Evolutionary conservation across 805 yeast species (phyloP).

Genomic region (Saccharomycopsis fermentans): DNA sequence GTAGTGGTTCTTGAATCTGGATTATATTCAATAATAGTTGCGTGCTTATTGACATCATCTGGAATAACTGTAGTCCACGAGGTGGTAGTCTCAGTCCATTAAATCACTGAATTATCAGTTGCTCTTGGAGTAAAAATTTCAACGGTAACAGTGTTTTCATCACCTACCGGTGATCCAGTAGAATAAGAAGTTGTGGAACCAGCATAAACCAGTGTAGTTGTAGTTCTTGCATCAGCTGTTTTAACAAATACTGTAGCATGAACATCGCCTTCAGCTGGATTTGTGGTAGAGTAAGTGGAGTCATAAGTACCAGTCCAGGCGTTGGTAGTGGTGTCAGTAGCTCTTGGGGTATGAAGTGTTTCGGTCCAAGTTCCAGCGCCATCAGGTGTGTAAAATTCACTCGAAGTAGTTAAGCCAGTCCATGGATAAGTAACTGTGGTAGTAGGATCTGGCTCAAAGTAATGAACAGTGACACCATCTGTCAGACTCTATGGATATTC

Average conservation of each 20-base stretch:
- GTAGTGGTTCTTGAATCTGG: neutral
- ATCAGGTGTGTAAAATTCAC: neutral
- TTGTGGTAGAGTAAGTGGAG: neutral
- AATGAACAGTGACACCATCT: no score
- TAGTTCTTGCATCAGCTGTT: conserved; percentile 5
- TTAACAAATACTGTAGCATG: conserved; percentile 1
- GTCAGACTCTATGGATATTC: no score
- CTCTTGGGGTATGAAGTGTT: neutral
- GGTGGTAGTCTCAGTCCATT: neutral
- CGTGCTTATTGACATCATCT: neutral
- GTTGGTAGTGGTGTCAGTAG: neutral
- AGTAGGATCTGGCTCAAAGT: conserved; percentile 3
- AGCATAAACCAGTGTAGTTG: conserved; percentile 3
- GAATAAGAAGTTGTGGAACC: conserved; percentile 1
- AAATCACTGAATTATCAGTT: neutral
- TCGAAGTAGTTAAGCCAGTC: conserved; percentile 6
- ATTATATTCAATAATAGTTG: neutral
- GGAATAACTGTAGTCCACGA: neutral
- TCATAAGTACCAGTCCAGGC: neutral
- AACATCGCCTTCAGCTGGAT: neutral
- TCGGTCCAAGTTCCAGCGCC: neutral
- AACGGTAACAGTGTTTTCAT: neutral
- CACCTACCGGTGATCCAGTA: neutral
- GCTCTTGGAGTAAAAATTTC: neutral
- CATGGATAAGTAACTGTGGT: neutral